A percentile compares a stretch with the other conserved stretches of the same genome.
phyloP scores from a whole-genome alignment of 1,284 basidiomycete species.

The Moesziomyces parantarcticus region DNA sequence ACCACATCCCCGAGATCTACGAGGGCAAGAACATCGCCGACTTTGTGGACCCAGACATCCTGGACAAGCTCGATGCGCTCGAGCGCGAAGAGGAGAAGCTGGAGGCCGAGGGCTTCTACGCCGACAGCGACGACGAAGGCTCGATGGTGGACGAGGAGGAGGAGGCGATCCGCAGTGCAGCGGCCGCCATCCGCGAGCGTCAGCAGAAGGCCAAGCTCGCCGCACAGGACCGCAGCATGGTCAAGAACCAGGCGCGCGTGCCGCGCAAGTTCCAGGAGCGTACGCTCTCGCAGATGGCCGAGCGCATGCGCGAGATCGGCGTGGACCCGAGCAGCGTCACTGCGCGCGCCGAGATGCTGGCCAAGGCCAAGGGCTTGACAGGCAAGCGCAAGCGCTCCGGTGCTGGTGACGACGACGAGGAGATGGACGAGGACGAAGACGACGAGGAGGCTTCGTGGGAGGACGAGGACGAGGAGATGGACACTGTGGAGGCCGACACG shows the following conservation, averaged over 20 bases:
- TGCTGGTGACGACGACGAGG: conserved; percentile 70
- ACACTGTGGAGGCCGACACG: conserved; percentile 58
- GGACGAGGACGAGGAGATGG: conserved; percentile 75
- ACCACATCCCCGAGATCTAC: conserved; percentile 94
- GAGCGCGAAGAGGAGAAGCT: conserved; percentile 96
- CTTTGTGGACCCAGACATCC: conserved; percentile 99
- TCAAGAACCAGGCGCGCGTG: conserved; percentile 88
- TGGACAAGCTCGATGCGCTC: conserved; percentile 93
- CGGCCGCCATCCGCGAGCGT: conserved; percentile 76
- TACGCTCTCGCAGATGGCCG: conserved; percentile 85
- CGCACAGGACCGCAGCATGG: conserved; percentile 86
- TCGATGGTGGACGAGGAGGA: conserved; percentile 89
- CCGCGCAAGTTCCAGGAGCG: conserved; percentile 79
- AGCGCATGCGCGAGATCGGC: conserved; percentile 84
- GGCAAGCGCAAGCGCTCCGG: conserved; percentile 75
- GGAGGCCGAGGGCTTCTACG: conserved; percentile 94
- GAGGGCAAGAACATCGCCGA: conserved; percentile 99
- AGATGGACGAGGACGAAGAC: conserved; percentile 68
- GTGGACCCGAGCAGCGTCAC: conserved; percentile 88
- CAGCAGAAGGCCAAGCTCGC: conserved; percentile 77
- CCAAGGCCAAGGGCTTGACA: conserved; percentile 76
- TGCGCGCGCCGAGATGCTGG: conserved; percentile 84
- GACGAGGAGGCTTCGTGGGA: conserved; percentile 68
- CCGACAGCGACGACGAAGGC: conserved; percentile 79
- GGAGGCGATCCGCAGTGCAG: conserved; percentile 80